Percentiles rank a stretch among this genome's conserved stretches.
phyloP scores from a whole-genome alignment of 441 rosid species.

The Bocquillonia castaneifolia region DNA sequence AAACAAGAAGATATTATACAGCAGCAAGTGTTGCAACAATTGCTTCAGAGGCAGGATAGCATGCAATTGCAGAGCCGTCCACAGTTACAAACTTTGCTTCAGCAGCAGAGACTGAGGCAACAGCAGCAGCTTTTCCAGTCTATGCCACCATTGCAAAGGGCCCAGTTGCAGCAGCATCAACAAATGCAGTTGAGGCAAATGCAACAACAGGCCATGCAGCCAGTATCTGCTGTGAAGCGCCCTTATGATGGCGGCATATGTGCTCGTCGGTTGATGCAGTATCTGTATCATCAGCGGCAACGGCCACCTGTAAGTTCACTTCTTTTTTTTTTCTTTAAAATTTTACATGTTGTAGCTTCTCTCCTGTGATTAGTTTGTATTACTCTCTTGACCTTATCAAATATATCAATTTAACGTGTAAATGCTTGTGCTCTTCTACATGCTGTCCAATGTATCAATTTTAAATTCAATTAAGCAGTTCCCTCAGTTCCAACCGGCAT shows the following conservation, averaged over 20 bases:
- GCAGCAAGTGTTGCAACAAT: conserved; percentile 75
- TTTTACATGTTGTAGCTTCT: background rate
- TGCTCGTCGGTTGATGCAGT: conserved; percentile 93
- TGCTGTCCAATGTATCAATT: background rate
- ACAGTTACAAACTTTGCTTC: conserved; percentile 66
- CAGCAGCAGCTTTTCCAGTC: conserved; percentile 80
- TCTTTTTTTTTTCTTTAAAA: background rate
- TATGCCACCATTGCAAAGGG: conserved; percentile 76
- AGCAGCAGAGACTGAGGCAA: conserved; percentile 66
- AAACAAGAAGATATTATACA: conserved; percentile 86
- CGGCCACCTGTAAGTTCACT: conserved; percentile 69
- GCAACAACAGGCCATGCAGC: conserved; percentile 84
- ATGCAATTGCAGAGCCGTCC: conserved; percentile 73
- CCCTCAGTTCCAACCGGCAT: conserved; percentile 8
- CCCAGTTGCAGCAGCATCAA: conserved; percentile 65
- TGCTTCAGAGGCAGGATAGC: conserved; percentile 79
- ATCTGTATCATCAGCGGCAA: conserved; percentile 91
- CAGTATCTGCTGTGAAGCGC: conserved; percentile 46
- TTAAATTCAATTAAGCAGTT: conserved; percentile 1
- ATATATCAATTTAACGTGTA: background rate
- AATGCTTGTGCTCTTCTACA: background rate
- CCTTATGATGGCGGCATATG: conserved; percentile 79
- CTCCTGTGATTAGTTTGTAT: background rate
- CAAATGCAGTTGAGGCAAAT: conserved; percentile 62
- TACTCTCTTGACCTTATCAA: background rate